Evolutionary conservation across 192 early-diverging fungal species (phyloP).

Genomic region (Podila minutissima): DNA sequence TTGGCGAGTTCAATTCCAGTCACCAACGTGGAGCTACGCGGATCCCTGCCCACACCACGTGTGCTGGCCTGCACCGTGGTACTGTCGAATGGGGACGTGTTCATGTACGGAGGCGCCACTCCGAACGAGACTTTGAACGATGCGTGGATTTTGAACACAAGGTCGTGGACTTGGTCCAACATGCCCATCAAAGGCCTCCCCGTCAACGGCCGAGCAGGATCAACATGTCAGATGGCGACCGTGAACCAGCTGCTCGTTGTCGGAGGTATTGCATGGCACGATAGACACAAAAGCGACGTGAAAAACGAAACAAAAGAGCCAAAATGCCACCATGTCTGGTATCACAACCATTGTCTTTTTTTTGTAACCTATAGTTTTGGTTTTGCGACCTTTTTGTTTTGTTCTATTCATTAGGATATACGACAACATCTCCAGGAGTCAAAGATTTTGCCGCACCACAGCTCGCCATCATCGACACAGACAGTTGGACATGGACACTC

Average conservation of each 20-base stretch:
- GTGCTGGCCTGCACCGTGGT: not conserved
- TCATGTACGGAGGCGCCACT: slow-evolving; percentile 3
- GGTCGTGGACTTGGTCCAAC: not conserved
- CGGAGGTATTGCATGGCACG: not conserved
- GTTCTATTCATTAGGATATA: not conserved
- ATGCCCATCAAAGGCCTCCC: not conserved
- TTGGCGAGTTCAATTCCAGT: not conserved
- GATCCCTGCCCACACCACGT: not conserved
- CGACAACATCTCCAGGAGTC: not conserved
- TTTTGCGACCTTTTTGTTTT: too few species aligned
- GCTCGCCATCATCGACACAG: not conserved
- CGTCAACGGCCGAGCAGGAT: not conserved
- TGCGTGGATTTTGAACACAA: not conserved
- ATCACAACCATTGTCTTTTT: too few species aligned
- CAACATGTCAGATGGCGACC: slow-evolving; percentile 7
- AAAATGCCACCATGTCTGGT: too few species aligned
- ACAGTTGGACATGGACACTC: not conserved
- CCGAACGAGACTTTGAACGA: not conserved
- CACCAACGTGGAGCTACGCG: not conserved
- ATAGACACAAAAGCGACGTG: not conserved
- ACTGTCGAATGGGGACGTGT: not conserved
- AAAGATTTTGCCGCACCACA: not conserved
- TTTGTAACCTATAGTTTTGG: too few species aligned
- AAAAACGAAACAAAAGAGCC: not conserved
- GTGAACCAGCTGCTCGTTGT: not conserved